These are phyloP conservation scores for Inga oerstediana DNA, from an alignment of 306 rosid genomes.

Conservation along the genomic window DNA sequence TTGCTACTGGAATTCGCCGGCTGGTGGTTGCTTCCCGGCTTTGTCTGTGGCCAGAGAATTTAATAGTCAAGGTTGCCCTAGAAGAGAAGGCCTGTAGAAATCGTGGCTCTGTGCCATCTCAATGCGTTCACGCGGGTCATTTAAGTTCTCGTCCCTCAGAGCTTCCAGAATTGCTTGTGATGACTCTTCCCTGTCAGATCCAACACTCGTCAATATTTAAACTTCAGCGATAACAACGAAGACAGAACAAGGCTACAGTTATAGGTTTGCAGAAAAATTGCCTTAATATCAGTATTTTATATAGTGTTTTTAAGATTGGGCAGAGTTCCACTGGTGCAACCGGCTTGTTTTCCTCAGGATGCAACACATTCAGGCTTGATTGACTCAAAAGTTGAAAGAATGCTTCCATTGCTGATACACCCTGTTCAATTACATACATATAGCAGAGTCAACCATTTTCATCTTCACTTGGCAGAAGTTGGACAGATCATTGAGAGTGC, in stretches of 20 bases:
- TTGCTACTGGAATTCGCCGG: conserved; percentile 7
- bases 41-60: conserved; percentile 30
- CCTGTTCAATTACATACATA: conserved; percentile 45
- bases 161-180: conserved; percentile 82
- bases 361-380: conserved; percentile 78
- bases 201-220: conserved; percentile 30
- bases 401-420: conserved; percentile 88
- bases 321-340: conserved; percentile 95
- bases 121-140: conserved; percentile 92
- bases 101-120: conserved; percentile 92
- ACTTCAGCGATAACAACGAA: not conserved
- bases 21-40: not conserved
- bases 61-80: conserved; percentile 58
- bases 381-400: conserved; percentile 88
- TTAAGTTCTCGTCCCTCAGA: conserved; percentile 83
- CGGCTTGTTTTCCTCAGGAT: conserved; percentile 85
- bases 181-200: conserved; percentile 70
- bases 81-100: conserved; percentile 90
- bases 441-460: not conserved
- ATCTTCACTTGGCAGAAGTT: not conserved
- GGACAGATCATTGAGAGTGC: conserved; percentile 13
- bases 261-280: conserved; percentile 31
- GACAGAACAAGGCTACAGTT: not conserved
- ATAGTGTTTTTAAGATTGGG: conserved; percentile 87
- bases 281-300: conserved; percentile 83